These are phyloP conservation scores for Litsea cubeba DNA, from an alignment of 164 flowering plant species.

Conservation along the genomic window DNA sequence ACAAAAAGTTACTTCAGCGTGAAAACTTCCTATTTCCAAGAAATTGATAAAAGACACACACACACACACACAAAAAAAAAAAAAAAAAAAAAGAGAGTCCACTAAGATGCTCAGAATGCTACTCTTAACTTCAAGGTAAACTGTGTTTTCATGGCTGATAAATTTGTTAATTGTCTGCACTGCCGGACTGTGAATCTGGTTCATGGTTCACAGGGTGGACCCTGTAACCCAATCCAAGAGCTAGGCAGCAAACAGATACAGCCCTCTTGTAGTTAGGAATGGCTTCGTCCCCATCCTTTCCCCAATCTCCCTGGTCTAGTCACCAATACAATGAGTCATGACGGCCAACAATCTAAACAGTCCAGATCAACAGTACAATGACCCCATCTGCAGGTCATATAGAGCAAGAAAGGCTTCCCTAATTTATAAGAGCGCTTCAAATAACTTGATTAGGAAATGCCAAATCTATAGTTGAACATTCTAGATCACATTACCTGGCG, in stretches of 20 bases:
- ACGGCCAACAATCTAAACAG: too few relatives aligned
- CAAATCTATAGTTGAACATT: neutral
- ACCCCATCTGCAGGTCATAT: neutral
- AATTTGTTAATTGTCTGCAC: neutral
- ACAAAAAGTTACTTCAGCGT: too few relatives aligned
- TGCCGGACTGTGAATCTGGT: neutral
- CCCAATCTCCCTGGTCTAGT: too few relatives aligned
- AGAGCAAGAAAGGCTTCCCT: neutral
- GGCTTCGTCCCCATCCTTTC: too few relatives aligned
- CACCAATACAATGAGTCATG: too few relatives aligned
- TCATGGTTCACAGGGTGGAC: neutral
- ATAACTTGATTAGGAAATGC: neutral
- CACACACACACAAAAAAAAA: too few relatives aligned
- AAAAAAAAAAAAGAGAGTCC: neutral
- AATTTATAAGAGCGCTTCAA: neutral
- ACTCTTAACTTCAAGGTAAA: neutral
- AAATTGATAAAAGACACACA: neutral
- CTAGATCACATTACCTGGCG: constrained; percentile 60
- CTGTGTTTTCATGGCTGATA: neutral
- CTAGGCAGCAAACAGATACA: too few relatives aligned
- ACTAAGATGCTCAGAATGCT: neutral
- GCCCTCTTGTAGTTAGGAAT: too few relatives aligned
- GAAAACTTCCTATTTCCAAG: neutral
- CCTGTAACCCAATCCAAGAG: neutral
- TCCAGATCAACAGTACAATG: neutral